Percentiles rank a stretch among this genome's conserved stretches.
These are phyloP conservation scores for Geotrichum macrosporum DNA, from an alignment of 1,139 yeast species.

Conservation along the genomic window DNA sequence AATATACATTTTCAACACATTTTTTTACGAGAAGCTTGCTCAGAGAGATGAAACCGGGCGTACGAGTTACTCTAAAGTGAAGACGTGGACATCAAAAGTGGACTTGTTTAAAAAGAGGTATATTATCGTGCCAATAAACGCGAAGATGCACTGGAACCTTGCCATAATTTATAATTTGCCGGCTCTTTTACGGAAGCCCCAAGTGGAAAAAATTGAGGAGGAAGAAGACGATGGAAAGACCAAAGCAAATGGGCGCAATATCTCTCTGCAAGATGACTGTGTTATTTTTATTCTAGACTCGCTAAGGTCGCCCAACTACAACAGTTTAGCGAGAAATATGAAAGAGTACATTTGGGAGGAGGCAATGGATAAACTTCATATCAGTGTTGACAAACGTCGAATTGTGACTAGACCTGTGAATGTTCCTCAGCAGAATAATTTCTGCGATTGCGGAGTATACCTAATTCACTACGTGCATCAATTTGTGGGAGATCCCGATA, in stretches of 20 bases:
- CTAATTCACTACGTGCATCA: conserved; percentile 71
- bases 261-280: conserved; percentile 7
- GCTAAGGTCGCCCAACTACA: conserved; percentile 46
- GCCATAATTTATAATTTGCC: conserved; percentile 41
- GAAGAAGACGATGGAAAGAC: not conserved
- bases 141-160: conserved; percentile 79
- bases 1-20: conserved; percentile 72
- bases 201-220: not conserved
- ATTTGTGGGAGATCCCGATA: conserved; percentile 52
- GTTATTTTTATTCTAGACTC: conserved; percentile 73
- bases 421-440: conserved; percentile 82
- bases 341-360: conserved; percentile 60
- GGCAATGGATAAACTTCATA: conserved; percentile 58
- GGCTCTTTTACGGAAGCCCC: conserved; percentile 23
- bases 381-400: conserved; percentile 46
- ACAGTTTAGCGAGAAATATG: conserved; percentile 51
- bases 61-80: conserved; percentile 56
- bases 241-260: not conserved
- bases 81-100: conserved; percentile 73
- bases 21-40: conserved; percentile 67
- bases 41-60: conserved; percentile 30
- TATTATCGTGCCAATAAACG: conserved; percentile 78
- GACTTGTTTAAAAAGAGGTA: conserved; percentile 58
- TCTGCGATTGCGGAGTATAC: conserved; percentile 93
- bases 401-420: conserved; percentile 46